These are phyloP conservation scores for Xylaria sp. DNA, from an alignment of 2,329 filamentous ascomycete genomes.

Conservation along the genomic window DNA sequence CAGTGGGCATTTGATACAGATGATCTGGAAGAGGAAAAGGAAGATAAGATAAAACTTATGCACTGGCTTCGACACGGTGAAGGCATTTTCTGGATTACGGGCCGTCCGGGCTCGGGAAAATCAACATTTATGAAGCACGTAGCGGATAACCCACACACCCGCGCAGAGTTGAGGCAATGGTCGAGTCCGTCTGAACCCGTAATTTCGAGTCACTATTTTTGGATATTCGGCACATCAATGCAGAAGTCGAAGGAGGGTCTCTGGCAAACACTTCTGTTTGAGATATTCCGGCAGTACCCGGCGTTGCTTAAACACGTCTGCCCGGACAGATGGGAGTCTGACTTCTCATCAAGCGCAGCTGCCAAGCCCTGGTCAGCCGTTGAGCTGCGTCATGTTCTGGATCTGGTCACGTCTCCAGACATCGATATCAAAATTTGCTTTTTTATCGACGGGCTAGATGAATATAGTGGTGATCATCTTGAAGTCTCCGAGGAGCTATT, in stretches of 20 bases:
- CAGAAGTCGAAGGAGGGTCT: conserved; percentile 51
- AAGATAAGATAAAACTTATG: conserved; percentile 7
- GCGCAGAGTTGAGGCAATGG: conserved; percentile 45
- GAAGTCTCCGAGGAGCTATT: conserved; percentile 38
- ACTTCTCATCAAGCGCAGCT: conserved; percentile 27
- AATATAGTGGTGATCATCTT: conserved; percentile 45
- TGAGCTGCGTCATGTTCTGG: conserved; percentile 22
- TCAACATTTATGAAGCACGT: conserved; percentile 42
- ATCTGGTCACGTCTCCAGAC: conserved; percentile 3
- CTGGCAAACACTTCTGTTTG: conserved; percentile 40
- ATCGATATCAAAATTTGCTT: conserved; percentile 43
- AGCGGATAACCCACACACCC: conserved; percentile 34
- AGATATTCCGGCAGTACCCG: conserved; percentile 37
- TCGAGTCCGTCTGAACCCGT: conserved; percentile 37
- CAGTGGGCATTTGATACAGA: conserved; percentile 33
- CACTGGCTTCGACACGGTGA: conserved; percentile 44
- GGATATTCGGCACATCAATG: conserved; percentile 46
- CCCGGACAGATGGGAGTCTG: conserved; percentile 29
- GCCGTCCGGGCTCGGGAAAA: conserved; percentile 42
- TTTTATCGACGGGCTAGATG: conserved; percentile 52
- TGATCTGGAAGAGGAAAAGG: conserved; percentile 11
- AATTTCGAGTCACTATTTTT: conserved; percentile 51
- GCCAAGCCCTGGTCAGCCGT: conserved; percentile 26
- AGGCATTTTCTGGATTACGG: conserved; percentile 40
- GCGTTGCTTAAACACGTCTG: conserved; percentile 24